Base-by-base conservation (phyloP, 2,329 filamentous ascomycete genomes). In the Penicillium sp. region DNA sequence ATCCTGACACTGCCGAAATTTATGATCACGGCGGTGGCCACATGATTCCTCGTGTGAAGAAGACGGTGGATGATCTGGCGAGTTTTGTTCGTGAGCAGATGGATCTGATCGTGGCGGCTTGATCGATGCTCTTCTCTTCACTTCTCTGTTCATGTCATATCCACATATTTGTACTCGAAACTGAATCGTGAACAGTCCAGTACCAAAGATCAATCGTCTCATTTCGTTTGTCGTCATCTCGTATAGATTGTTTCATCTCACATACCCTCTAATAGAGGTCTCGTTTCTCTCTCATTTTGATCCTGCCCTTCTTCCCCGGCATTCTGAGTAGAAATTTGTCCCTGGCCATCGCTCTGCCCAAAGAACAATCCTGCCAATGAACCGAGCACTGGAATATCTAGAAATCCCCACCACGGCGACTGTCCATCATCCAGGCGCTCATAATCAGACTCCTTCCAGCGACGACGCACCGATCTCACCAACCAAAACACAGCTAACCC, bases 21-120 rank as follows among this genome's bases (percentile, higher is more conserved):
- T 77, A 77, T 27, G 75, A 78, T 41, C 74, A 77, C 44, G 75
- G 71, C 0, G 73, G 73, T 26, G 76, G 76, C 0, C 76, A 78
- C 56, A 69, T 69, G 2, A 60, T 78, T 7, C 75, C 76, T 6
- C 61, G 69, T 4, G 48, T 27, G 23, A 51, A 63, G 34, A 60
- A 65, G 20, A 72, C 68, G 1, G 56, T 73, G 7, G 57, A 58
- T 9, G 71, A 75, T 42, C 61, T 75, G 12, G 60, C 63, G 7
- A 59, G 64, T 8, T 55, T 63, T 20, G 58, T 70, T 7, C 51
- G 52, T 3, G 39, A 42, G 15, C 39, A 42, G 17, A 42, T 42
- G 27, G 54, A 59, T 13, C 56, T 58, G 52, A 57, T 60, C 26
- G 33, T 48, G 13, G 56, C 46, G 12, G 39, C 6, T 41, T 54